Conservation (phyloP, 352 stramenopile genomes). For the Pythium monospermum region DNA sequence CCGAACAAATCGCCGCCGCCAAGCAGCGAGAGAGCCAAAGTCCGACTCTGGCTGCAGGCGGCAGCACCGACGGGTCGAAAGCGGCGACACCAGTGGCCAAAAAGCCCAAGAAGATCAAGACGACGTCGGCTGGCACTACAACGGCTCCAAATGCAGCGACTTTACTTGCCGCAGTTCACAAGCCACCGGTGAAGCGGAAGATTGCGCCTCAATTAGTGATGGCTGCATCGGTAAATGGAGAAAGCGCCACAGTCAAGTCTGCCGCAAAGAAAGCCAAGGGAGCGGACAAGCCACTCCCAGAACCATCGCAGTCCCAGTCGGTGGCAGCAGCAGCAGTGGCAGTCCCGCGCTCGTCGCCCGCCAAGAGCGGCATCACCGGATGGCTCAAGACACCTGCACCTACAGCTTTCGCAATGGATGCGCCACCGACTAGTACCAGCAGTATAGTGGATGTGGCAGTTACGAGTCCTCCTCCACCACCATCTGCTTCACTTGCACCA, state of each 20-base stretch:
- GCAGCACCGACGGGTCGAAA: background rate
- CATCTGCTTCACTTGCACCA: background rate
- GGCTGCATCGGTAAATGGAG: background rate
- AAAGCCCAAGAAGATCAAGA: conserved; percentile 12
- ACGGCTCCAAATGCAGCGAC: background rate
- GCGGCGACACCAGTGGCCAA: background rate
- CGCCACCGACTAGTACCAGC: background rate
- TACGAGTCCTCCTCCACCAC: background rate
- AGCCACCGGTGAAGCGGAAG: conserved; percentile 21
- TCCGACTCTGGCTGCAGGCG: background rate
- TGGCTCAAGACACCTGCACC: conserved; percentile 17
- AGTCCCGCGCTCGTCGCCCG: conserved; percentile 1
- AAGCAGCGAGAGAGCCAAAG: background rate
- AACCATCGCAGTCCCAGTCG: background rate
- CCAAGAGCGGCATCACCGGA: conserved; percentile 16
- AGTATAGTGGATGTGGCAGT: no score
- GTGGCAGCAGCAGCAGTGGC: background rate
- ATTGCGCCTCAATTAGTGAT: conserved; percentile 14
- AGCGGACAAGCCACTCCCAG: no score
- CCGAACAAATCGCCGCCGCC: no score
- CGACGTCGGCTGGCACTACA: background rate
- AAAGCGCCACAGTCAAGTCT: background rate
- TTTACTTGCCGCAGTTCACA: conserved; percentile 1
- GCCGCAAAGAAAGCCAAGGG: background rate
- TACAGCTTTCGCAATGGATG: no score